Base-by-base conservation (phyloP, 345 rosid genomes). In the Eucalyptus pauciflora region DNA sequence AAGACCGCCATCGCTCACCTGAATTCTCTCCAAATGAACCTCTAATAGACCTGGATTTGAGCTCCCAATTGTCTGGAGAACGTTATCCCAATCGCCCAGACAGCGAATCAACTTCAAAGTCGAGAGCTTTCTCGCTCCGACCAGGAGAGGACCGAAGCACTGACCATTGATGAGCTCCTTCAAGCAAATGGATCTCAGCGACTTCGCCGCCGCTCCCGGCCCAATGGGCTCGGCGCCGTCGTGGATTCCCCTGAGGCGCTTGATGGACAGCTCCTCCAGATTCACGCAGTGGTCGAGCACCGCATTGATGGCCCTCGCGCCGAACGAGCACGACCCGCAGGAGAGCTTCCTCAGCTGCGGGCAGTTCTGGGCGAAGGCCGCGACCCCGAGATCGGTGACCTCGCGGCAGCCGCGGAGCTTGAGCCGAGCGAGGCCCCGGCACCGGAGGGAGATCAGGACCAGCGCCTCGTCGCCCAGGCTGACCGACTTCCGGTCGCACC, bases 391-490 rank as follows among this genome's bases (percentile, higher is more conserved):
- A 90, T 96, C 99, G 16, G 98, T 94, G 89, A 97, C 89, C 86
- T 95, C 96, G 71, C 98, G 96, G 93, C 99, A 97, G 79, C 98
- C 95, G 41, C 99, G 99, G 91, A 97, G 98, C 96, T 98, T 97
- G 83, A 98, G 92, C 41, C 97, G 96, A 86, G 94, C 91, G 89
- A 98, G 95, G 88, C 92, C 94, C 89, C 87, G 92, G 90, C 99
- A 96, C 31, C 91, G 94, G 71, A 92, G 86, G 9, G 98, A 94
- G 90, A 98, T 94, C 87, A 90, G 88, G 41, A 91, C 54, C 88
- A 97, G 91, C 15, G 95, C 96, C 8, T 94, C 96, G 87, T 98
- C 98, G 90, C 91, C 93, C 22, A 97, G 58, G 92, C 98, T 95
- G 86, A 92, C 67, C 4, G 95, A 92, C 88, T 91, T 94, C 31